Conservation (phyloP, 2,329 filamentous ascomycete genomes). For the Venturia carpophila region DNA sequence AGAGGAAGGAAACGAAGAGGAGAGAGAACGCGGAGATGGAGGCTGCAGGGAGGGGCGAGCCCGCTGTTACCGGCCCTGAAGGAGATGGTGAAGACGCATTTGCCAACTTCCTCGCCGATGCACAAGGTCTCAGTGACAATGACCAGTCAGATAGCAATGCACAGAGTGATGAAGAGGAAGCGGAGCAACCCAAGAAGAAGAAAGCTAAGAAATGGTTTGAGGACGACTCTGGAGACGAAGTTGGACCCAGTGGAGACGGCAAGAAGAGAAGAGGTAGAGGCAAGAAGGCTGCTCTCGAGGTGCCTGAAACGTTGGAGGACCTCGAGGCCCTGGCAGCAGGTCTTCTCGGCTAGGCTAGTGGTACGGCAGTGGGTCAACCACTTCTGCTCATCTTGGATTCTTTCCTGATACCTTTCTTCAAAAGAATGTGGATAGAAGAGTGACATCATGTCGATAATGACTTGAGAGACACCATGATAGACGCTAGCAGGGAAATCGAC, state of each 20-base stretch:
- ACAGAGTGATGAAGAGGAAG: conserved; percentile 50
- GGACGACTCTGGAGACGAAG: conserved; percentile 50
- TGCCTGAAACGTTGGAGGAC: conserved; percentile 73
- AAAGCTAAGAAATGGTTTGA: conserved; percentile 70
- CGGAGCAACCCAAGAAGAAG: conserved; percentile 47
- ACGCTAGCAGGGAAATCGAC: too few relatives aligned
- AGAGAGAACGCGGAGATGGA: conserved; percentile 48
- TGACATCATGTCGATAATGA: too few relatives aligned
- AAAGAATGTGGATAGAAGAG: neutral
- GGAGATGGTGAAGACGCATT: conserved; percentile 33
- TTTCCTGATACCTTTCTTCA: neutral
- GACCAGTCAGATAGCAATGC: conserved; percentile 39
- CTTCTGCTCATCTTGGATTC: neutral
- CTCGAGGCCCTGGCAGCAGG: conserved; percentile 69
- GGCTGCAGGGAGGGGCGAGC: conserved; percentile 51
- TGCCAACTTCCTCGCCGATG: conserved; percentile 37
- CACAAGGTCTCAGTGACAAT: conserved; percentile 25
- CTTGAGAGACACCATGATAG: too few relatives aligned
- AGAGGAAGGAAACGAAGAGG: conserved; percentile 59
- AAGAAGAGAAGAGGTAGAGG: conserved; percentile 45
- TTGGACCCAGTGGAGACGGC: conserved; percentile 36
- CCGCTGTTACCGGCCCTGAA: conserved; percentile 33
- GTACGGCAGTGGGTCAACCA: neutral
- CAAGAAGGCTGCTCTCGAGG: conserved; percentile 48
- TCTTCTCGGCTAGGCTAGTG: conserved; percentile 45